Percentiles rank a stretch among this genome's conserved stretches.
Conservation (phyloP, 768 basidiomycete genomes). For the Tremella mesenterica region DNA sequence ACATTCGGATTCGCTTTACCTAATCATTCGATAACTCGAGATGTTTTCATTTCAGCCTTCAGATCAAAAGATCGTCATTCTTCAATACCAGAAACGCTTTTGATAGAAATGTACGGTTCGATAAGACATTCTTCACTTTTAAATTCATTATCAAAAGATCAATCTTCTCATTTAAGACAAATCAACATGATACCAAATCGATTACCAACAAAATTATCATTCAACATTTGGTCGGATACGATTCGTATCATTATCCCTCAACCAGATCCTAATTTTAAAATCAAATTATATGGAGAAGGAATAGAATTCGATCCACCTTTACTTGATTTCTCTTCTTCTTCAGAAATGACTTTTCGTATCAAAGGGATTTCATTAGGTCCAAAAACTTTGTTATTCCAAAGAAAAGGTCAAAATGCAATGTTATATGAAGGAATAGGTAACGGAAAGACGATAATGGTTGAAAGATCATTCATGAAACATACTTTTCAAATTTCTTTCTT, state of each 20-base stretch:
- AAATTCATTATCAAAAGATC: constrained; percentile 3
- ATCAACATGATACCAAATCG: constrained; percentile 52
- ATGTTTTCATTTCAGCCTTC: constrained; percentile 79
- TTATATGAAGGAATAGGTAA: constrained; percentile 72
- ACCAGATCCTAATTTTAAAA: constrained; percentile 68
- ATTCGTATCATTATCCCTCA: constrained; percentile 78
- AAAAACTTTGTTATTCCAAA: constrained; percentile 72
- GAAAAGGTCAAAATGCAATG: constrained; percentile 68
- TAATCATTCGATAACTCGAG: constrained; percentile 51
- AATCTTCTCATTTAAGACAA: constrained; percentile 47
- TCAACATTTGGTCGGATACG: constrained; percentile 77
- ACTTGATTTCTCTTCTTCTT: constrained; percentile 66
- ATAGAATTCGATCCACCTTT: constrained; percentile 77
- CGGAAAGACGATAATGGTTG: constrained; percentile 55
- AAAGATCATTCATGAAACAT: constrained; percentile 76
- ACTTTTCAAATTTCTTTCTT: constrained; percentile 89
- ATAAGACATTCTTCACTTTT: constrained; percentile 47
- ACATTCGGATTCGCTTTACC: constrained; percentile 39
- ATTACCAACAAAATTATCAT: constrained; percentile 70
- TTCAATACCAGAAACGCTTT: constrained; percentile 62
- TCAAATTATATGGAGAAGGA: constrained; percentile 80
- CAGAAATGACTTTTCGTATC: constrained; percentile 80
- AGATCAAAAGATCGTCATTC: constrained; percentile 63
- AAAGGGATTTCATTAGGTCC: constrained; percentile 75
- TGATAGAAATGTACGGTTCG: constrained; percentile 71